Conservation (phyloP, 768 basidiomycete genomes). For the Leucosporidium creatinivorum region DNA sequence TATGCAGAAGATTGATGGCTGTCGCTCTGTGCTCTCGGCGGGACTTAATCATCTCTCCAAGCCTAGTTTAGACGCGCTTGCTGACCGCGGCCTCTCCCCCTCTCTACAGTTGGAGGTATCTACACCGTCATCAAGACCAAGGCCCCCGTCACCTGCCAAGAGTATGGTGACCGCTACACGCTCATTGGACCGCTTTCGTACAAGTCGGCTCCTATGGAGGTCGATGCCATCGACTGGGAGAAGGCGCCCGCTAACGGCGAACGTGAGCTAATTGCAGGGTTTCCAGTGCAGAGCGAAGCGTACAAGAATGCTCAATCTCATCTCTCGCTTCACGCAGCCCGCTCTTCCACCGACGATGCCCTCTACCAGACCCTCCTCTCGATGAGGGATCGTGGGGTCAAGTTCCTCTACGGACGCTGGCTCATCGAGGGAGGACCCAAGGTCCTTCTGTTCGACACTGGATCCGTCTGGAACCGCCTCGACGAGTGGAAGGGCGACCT, state of each 20-base stretch:
- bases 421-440: slow-evolving; percentile 93
- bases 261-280: not conserved
- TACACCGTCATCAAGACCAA: slow-evolving; percentile 99
- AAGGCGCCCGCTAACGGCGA: slow-evolving; percentile 13
- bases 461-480: slow-evolving; percentile 68
- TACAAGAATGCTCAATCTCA: not conserved
- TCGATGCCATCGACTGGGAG: slow-evolving; percentile 78
- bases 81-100: not conserved
- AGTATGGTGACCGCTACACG: slow-evolving; percentile 90
- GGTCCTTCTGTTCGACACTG: slow-evolving; percentile 92
- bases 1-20: not conserved
- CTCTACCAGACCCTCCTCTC: slow-evolving; percentile 65
- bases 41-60: no score
- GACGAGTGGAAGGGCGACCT: slow-evolving; percentile 99
- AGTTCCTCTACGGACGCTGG: slow-evolving; percentile 93
- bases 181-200: slow-evolving; percentile 97
- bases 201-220: slow-evolving; percentile 98
- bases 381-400: slow-evolving; percentile 86
- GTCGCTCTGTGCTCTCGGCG: no score
- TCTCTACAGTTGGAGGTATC: slow-evolving; percentile 73
- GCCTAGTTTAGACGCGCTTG: not conserved
- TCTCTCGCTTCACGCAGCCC: slow-evolving; percentile 48
- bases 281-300: not conserved
- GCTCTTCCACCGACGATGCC: slow-evolving; percentile 44
- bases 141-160: slow-evolving; percentile 92